phyloP scores from a whole-genome alignment of 2,329 filamentous ascomycete genomes.

The Eurotiales sp. region DNA sequence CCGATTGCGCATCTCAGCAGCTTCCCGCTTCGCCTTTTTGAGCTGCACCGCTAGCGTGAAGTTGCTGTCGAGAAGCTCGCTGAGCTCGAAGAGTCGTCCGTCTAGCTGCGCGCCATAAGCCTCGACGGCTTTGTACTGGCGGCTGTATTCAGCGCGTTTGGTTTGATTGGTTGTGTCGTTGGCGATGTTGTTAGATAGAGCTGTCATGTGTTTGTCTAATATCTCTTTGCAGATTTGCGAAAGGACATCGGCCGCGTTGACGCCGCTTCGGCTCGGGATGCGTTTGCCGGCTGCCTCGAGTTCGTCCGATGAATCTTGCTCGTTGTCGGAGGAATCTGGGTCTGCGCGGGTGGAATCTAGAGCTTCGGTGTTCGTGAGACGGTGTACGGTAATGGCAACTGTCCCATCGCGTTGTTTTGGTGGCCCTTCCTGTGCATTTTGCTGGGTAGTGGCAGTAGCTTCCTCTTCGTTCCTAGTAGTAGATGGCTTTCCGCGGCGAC shows the following conservation, averaged over 20 bases:
- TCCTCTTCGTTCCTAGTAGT: not conserved
- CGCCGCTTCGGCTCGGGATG: slow-evolving; percentile 39
- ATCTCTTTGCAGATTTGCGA: slow-evolving; percentile 49
- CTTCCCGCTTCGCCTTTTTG: slow-evolving; percentile 43
- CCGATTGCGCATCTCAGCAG: slow-evolving; percentile 43
- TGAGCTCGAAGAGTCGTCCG: slow-evolving; percentile 49
- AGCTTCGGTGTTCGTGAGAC: slow-evolving; percentile 32
- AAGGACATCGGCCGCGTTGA: slow-evolving; percentile 52
- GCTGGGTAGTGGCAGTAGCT: slow-evolving; percentile 2
- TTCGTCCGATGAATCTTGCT: slow-evolving; percentile 23
- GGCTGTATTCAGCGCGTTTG: slow-evolving; percentile 38
- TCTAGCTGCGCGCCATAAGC: slow-evolving; percentile 48
- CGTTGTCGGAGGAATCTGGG: slow-evolving; percentile 17
- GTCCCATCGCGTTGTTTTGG: slow-evolving; percentile 26
- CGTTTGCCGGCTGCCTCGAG: slow-evolving; percentile 28
- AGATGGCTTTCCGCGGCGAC: slow-evolving; percentile 9
- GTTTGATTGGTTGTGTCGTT: slow-evolving; percentile 36
- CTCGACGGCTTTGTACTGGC: slow-evolving; percentile 46
- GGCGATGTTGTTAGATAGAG: slow-evolving; percentile 38
- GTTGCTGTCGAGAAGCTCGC: slow-evolving; percentile 50
- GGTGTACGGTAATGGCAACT: slow-evolving; percentile 40
- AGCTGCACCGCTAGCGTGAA: slow-evolving; percentile 44
- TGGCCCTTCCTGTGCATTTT: not conserved
- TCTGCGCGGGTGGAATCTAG: slow-evolving; percentile 21
- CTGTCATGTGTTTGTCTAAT: slow-evolving; percentile 43